These are phyloP conservation scores for Batkoa obscura DNA, from an alignment of 371 early-diverging fungal genomes.

Conservation along the genomic window DNA sequence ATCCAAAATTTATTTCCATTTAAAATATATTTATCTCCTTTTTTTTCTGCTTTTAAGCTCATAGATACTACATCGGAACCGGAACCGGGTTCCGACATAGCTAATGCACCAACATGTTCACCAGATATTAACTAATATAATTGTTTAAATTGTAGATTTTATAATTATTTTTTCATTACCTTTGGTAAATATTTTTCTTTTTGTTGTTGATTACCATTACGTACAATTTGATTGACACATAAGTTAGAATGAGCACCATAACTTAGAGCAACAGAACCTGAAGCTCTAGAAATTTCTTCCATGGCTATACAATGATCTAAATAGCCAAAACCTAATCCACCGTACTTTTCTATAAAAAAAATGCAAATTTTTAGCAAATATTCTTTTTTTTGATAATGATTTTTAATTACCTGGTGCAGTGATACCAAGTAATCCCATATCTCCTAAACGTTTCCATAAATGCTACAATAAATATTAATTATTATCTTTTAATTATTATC, in stretches of 20 bases:
- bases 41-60: constrained; percentile 66
- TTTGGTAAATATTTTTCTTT: constrained; percentile 82
- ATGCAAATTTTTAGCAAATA: not conserved
- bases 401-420: constrained; percentile 37
- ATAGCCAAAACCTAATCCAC: constrained; percentile 84
- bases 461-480: constrained; percentile 22
- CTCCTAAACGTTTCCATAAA: constrained; percentile 92
- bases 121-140: constrained; percentile 49
- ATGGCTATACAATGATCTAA: constrained; percentile 79
- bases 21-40: constrained; percentile 58
- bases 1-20: constrained; percentile 94
- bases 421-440: constrained; percentile 87
- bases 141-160: not conserved
- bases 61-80: constrained; percentile 94
- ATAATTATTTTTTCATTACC: constrained; percentile 11
- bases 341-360: constrained; percentile 38
- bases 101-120: constrained; percentile 83
- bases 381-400: too few species aligned
- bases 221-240: constrained; percentile 89
- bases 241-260: constrained; percentile 96
- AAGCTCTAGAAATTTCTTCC: constrained; percentile 84
- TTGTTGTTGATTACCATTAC: constrained; percentile 81
- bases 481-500: not conserved
- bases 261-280: constrained; percentile 77
- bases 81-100: constrained; percentile 85